Evolutionary conservation across 176 grass and related monocot species (phyloP).

Genomic region (Carex parvula): DNA sequence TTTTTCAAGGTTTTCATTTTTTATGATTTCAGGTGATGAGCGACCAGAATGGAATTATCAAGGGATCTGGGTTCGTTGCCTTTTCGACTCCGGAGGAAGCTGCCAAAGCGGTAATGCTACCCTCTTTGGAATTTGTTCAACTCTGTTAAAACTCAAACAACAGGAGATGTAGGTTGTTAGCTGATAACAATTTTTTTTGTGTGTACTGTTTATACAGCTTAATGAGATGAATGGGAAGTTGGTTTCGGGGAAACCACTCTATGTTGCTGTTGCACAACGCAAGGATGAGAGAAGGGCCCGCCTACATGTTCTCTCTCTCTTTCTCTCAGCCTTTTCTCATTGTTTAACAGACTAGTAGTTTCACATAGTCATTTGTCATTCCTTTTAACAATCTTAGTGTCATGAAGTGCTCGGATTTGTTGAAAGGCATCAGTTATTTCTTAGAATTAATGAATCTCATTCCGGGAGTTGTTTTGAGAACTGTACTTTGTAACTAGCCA

Average conservation of each 20-base stretch:
- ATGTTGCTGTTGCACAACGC: constrained; percentile 69
- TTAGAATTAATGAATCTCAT: no score
- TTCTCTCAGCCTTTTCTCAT: not conserved
- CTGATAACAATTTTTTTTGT: not conserved
- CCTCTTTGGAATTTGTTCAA: not conserved
- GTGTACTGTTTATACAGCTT: constrained; percentile 27
- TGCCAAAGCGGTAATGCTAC: constrained; percentile 41
- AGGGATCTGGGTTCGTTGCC: constrained; percentile 76
- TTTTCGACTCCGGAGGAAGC: constrained; percentile 56
- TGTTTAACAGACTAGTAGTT: not conserved
- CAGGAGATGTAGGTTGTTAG: not conserved
- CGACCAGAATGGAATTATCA: constrained; percentile 61
- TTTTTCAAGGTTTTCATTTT: not conserved
- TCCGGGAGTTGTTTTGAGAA: no score
- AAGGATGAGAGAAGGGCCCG: constrained; percentile 69
- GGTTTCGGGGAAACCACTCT: constrained; percentile 57
- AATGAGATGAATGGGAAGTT: constrained; percentile 65
- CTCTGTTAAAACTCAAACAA: not conserved
- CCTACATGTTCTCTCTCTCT: constrained; percentile 40
- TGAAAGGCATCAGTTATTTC: not conserved
- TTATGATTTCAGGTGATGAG: constrained; percentile 43
- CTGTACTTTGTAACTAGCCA: no score
- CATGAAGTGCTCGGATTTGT: not conserved
- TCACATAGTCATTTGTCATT: not conserved
- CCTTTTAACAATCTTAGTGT: not conserved